Conservation (phyloP, 2,329 filamentous ascomycete species). For the Orbilia brochopaga region DNA sequence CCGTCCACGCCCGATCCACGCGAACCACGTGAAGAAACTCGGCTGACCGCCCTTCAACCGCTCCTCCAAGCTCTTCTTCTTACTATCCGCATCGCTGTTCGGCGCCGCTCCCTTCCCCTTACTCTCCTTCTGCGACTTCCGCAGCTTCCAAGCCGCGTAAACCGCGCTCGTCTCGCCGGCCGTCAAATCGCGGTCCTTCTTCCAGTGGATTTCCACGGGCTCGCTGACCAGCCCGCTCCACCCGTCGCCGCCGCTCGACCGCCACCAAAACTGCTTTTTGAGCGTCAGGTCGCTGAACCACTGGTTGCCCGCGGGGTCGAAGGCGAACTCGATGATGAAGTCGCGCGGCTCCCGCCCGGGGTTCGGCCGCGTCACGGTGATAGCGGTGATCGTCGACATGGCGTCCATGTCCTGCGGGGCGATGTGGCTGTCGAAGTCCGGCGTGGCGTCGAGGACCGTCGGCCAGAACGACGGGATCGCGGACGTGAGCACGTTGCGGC, state of each 20-base stretch:
- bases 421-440: constrained; percentile 86
- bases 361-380: constrained; percentile 74
- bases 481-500: constrained; percentile 72
- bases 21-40: constrained; percentile 54
- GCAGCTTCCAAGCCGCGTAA: constrained; percentile 71
- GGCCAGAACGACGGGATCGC: constrained; percentile 91
- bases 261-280: constrained; percentile 92
- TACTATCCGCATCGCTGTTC: constrained; percentile 62
- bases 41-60: constrained; percentile 60
- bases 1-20: constrained; percentile 56
- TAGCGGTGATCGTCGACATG: constrained; percentile 70
- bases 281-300: constrained; percentile 78
- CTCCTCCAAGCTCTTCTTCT: constrained; percentile 64
- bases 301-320: constrained; percentile 80
- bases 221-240: constrained; percentile 83
- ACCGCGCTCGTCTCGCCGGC: constrained; percentile 77
- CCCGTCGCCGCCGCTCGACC: constrained; percentile 67
- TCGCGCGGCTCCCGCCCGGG: constrained; percentile 68
- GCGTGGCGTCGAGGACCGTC: constrained; percentile 79
- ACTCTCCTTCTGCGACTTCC: constrained; percentile 59
- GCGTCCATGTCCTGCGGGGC: constrained; percentile 78
- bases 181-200: constrained; percentile 82
- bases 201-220: constrained; percentile 87
- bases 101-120: constrained; percentile 58
- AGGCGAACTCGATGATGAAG: constrained; percentile 69